Conservation (phyloP, 2,329 filamentous ascomycete genomes). For the Botrytis byssoidea region DNA sequence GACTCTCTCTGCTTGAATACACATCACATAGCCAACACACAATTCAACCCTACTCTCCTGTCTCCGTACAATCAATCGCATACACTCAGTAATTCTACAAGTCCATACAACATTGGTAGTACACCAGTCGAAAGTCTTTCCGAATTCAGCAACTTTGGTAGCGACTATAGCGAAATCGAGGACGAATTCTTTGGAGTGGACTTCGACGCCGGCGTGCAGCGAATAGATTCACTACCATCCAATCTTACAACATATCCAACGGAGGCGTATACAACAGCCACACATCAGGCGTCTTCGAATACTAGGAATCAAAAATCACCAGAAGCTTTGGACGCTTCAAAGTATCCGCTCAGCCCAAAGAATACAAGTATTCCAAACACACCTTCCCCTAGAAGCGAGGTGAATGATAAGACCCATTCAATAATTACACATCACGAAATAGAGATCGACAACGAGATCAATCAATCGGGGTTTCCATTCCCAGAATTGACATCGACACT, state of each 20-base stretch:
- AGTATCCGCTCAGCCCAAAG: conserved; percentile 36
- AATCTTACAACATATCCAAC: conserved; percentile 25
- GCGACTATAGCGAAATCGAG: conserved; percentile 35
- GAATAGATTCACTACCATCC: conserved; percentile 30
- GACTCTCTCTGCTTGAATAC: conserved; percentile 31
- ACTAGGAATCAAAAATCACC: conserved; percentile 24
- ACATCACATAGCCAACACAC: conserved; percentile 27
- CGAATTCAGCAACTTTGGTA: conserved; percentile 37
- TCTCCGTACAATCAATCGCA: conserved; percentile 36
- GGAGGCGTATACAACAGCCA: conserved; percentile 25
- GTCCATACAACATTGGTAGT: conserved; percentile 33
- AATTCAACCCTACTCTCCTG: conserved; percentile 30
- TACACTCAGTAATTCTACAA: conserved; percentile 35
- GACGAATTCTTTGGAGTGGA: conserved; percentile 40
- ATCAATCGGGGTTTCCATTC: conserved; percentile 26
- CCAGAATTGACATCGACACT: conserved; percentile 23
- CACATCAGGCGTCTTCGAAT: conserved; percentile 26
- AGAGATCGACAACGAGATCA: conserved; percentile 27
- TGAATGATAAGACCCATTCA: conserved; percentile 28
- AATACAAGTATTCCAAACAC: conserved; percentile 34
- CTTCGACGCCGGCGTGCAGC: conserved; percentile 35
- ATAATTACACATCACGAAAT: conserved; percentile 32
- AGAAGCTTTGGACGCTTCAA: conserved; percentile 27
- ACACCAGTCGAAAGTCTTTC: conserved; percentile 36
- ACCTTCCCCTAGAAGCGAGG: conserved; percentile 29